These are phyloP conservation scores for Suillus plorans DNA, from an alignment of 768 basidiomycete genomes.

Conservation along the genomic window DNA sequence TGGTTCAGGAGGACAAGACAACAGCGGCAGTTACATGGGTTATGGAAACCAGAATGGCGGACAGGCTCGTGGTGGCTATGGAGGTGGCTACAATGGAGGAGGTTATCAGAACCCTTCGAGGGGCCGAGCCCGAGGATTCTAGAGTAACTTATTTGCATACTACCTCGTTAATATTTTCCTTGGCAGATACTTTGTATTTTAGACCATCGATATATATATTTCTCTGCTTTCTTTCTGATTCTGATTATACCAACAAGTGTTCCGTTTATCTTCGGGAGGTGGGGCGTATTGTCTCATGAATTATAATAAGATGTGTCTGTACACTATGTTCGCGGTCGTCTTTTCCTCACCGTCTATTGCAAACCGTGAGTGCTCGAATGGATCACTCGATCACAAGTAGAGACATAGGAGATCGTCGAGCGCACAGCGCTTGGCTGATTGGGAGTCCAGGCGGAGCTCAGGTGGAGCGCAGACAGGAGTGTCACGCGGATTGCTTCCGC, in stretches of 20 bases:
- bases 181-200: slow-evolving; percentile 4
- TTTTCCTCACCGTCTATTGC: no score
- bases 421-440: no score
- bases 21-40: slow-evolving; percentile 42
- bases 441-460: no score
- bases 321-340: no score
- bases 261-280: no score
- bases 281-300: no score
- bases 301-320: no score
- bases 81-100: slow-evolving; percentile 24
- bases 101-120: slow-evolving; percentile 31
- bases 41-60: slow-evolving; percentile 24
- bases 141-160: slow-evolving; percentile 36
- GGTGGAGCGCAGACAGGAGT: no score
- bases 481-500: no score
- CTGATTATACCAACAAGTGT: neutral
- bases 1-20: slow-evolving; percentile 29
- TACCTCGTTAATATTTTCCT: slow-evolving; percentile 12
- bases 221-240: slow-evolving; percentile 11
- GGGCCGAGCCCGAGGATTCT: slow-evolving; percentile 52
- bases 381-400: no score
- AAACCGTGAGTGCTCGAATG: no score
- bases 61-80: slow-evolving; percentile 21
- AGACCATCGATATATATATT: slow-evolving; percentile 9
- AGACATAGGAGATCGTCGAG: no score